Base-by-base conservation (phyloP, 1,139 yeast genomes). In the Yamadazyma mexicana region DNA sequence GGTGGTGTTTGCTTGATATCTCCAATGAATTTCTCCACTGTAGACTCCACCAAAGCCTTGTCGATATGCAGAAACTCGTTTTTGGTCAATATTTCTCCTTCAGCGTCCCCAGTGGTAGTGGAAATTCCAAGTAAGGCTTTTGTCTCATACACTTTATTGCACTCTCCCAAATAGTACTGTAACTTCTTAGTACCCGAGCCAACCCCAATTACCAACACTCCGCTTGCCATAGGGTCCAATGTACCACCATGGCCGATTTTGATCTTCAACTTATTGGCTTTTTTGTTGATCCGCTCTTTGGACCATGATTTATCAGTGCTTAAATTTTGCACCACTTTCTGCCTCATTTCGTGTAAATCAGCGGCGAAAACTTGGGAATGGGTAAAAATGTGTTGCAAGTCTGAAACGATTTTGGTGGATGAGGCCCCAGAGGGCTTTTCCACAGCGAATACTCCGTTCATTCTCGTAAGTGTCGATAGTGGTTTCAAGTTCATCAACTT, bases 191-290 rank as follows among this genome's bases (percentile, higher is more conserved):
- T 94, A 1, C 98, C 98, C 2, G 69, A 50, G 8, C 97, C 97
- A 18, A 94, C 78, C 3, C 98, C 99, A 43, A 94, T 75, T 2
- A 94, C 94, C 43, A 92, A 62, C 2, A 92, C 92, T 7, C 99
- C 99, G 23, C 89, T 81, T 0, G 99, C 99, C 41, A 88, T 62
- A 0, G 98, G 98, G 56, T 94, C 99, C 33, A 94, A 69, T 0
- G 99, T 92, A 5, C 99, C 99, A 6, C 98, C 99, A 61, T 94
- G 99, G 1, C 99, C 99, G 68, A 92, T 84, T 56, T 94, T 92
- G 23, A 91, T 79, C 52, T 81, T 81, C n/a, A 77, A 63, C 38
- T 70, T 66, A 34, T 75, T 64, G 25, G 75, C 66, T 39, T 73
- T 73, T 43, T 79, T 73, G 40, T 50, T 70, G 52, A 62, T 73